phyloP scores from a whole-genome alignment of 768 basidiomycete species.

The Coprinellus aureogranulatus region DNA sequence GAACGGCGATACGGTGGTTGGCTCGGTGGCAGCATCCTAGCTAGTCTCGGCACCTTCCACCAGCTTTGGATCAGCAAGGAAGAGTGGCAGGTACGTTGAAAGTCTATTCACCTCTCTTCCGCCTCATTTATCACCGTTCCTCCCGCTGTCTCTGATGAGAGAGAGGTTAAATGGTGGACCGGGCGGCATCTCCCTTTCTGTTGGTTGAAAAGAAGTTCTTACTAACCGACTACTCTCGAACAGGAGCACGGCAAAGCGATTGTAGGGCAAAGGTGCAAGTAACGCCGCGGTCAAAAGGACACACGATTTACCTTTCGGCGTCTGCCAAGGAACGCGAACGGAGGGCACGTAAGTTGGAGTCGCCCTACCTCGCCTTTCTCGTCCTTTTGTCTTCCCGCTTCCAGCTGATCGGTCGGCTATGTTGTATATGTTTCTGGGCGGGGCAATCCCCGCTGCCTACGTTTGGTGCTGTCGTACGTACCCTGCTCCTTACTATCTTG shows the following conservation, averaged over 20 bases:
- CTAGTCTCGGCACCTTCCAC: constrained; percentile 95
- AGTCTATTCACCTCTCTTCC: not conserved
- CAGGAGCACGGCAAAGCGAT: constrained; percentile 84
- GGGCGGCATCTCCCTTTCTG: no score
- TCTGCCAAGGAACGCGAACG: no score
- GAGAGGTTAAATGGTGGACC: no score
- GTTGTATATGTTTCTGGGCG: no score
- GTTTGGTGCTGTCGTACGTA: no score
- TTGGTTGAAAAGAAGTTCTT: not conserved
- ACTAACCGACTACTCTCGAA: not conserved
- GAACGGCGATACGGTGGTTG: constrained; percentile 92
- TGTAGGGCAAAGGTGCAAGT: constrained; percentile 85
- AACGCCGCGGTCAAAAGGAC: constrained; percentile 22
- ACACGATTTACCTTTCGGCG: no score
- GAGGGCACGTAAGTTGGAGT: no score
- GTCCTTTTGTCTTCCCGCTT: no score
- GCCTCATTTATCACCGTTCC: no score
- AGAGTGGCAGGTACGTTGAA: constrained; percentile 76
- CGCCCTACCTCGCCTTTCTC: not conserved
- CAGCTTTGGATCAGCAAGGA: constrained; percentile 94
- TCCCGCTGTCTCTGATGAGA: not conserved
- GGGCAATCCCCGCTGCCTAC: no score
- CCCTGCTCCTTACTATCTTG: no score
- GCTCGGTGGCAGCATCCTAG: constrained; percentile 94
- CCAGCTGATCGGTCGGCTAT: no score